A percentile compares a stretch with the other conserved stretches of the same genome.
These are phyloP conservation scores for Colletotrichum tropicale DNA, from an alignment of 2,329 filamentous ascomycete species.

Conservation along the genomic window DNA sequence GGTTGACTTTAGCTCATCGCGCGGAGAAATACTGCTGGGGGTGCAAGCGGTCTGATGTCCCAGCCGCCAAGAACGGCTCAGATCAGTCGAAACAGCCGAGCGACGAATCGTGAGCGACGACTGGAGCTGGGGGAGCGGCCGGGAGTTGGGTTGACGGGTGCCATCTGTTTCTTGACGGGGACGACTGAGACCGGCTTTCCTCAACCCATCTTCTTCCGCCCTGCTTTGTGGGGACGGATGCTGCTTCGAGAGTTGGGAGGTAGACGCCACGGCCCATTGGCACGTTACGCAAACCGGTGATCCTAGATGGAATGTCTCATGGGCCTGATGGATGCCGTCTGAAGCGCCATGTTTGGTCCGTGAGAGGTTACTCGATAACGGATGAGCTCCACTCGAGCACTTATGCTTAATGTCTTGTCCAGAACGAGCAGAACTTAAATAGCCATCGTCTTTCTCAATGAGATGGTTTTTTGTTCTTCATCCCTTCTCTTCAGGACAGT, in stretches of 20 bases:
- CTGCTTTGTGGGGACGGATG: conserved; percentile 1
- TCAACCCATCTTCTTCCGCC: background rate
- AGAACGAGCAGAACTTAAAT: conserved; percentile 5
- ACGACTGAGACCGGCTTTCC: conserved; percentile 6
- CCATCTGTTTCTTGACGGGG: conserved; percentile 6
- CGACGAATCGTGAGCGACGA: background rate
- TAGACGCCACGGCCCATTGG: background rate
- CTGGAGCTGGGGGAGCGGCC: background rate
- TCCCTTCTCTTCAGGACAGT: conserved; percentile 14
- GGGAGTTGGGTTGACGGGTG: conserved; percentile 3
- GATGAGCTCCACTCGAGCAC: background rate
- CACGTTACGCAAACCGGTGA: background rate
- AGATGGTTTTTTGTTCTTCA: background rate
- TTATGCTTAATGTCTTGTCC: conserved; percentile 10
- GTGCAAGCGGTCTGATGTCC: conserved; percentile 9
- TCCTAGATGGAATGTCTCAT: conserved; percentile 5
- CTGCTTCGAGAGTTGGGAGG: background rate
- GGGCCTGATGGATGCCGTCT: conserved; percentile 6
- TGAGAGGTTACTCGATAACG: background rate
- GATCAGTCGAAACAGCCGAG: conserved; percentile 18
- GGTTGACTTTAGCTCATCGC: background rate
- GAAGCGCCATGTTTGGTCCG: background rate
- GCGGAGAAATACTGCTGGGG: background rate
- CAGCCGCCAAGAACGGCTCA: conserved; percentile 15
- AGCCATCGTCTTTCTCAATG: background rate